Evolutionary conservation across 2,329 filamentous ascomycete genomes (phyloP), one percentile per base, ranked within the genome.

Genomic region (Alternaria infectoria): DNA sequence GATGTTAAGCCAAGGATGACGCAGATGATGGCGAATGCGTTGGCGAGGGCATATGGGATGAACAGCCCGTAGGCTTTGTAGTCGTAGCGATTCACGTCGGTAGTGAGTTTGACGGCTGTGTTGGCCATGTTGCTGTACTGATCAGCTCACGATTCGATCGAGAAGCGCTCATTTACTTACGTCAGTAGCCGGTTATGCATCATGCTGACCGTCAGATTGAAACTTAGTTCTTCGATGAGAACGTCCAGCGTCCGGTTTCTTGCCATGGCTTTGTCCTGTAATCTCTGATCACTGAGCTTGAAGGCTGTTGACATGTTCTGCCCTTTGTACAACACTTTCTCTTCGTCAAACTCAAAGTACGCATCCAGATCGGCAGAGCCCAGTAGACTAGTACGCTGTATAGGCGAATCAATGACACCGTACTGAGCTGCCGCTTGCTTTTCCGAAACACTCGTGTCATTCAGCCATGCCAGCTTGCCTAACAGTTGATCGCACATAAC

Each of bases 401-500:
- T 54, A 4, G 51, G 51, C 19, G 32, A 54, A 10, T 54, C 32
- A 3, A 54, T 54, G 21, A 43, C 19, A 15, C 32, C 32, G 15
- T 40, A 54, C n/a, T 54, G 51, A 26, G 51, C 51, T 40, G 36
- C 32, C 3, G 51, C 51, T 25, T 23, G 49, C 5, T 51, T 19
- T 15, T 36, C 28, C 11, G 26, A 17, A 1, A 51, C 11, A 5
- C 28, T 36, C 13, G 49, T 51, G 21, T 51, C 49, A 1, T 36
- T 47, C 15, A 61, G 65, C 67, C 67, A 71, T 10, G 63, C 62
- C 28, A 69, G 59, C 21, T 66, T 66, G 3, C 67, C 67, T 3
- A 71, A 59, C 1, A 71, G 62, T 36, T 67, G 69, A 32, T 71
- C 69, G 21, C 45, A 55, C 5, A 70, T 49, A 3, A 55, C 64